Base-by-base conservation (phyloP, 441 rosid species). In the Brassica hybrid region DNA sequence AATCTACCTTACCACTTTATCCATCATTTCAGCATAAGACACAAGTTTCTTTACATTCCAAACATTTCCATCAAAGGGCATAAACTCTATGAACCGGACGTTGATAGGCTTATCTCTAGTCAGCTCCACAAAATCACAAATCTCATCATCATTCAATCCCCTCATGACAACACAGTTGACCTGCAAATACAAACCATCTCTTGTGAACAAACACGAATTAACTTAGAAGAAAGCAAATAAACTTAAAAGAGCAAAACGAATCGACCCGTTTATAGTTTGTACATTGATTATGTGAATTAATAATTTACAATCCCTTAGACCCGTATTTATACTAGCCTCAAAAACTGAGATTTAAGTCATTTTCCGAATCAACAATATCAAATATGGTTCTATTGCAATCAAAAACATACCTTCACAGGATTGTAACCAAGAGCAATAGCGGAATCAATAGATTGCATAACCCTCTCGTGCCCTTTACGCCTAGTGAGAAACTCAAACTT, bases 61-160 rank as follows among this genome's bases (percentile, higher is more conserved):
- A 34, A 94, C 92, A 83, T 93, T 94, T 66, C 98, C 97, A 87
- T 94, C 97, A 58, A 94, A 94, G 48, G 98, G 99, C 59, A 93
- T 94, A 85, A 94, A 94, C 86, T 94, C 99, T 12, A 94, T 93
- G 80, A 94, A 94, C 61, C 99, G 89, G 10, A 94, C 83, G 77
- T 94, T 94, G 45, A 94, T 84, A 11, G 98, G 98, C 79, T 80
- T 93, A 16, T 88, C 79, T 1, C 89, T 90, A 0, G 99, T 93
- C 83, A 93, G 75, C 79, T 90, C 90, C 63, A 94, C 93, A 72
- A 94, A 94, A 87, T 94, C 97, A 83, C 97, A 87, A 10, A 94
- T 89, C 86, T 94, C 97, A 73, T 93, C 99, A 76, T 93, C 97
- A 76, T 93, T 94, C 84, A 91, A 79, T 48, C 97, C 99, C 11